Percentiles rank a stretch among this genome's conserved stretches.
Evolutionary conservation across 1,284 basidiomycete species (phyloP).

Genomic region (Testicularia cyperi): DNA sequence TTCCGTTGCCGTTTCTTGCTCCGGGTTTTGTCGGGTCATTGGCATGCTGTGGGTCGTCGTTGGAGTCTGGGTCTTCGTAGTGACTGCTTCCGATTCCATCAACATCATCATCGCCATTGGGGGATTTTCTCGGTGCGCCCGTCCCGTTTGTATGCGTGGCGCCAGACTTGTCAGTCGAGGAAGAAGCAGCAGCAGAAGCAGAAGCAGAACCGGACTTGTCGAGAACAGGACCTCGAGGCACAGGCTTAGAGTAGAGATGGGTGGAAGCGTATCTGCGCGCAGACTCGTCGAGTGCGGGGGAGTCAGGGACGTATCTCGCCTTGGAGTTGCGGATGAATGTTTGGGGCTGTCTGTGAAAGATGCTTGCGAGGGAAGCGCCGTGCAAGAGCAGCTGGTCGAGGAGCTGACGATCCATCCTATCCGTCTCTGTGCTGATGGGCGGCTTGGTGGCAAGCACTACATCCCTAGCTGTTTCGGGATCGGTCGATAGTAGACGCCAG

Average conservation of each 20-base stretch:
- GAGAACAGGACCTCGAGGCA: constrained; percentile 13
- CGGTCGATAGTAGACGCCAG: constrained; percentile 90
- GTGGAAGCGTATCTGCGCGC: constrained; percentile 41
- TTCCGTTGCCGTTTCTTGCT: neutral
- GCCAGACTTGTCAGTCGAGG: no score
- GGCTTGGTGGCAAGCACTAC: constrained; percentile 95
- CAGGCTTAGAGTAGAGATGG: constrained; percentile 49
- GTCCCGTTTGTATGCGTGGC: no score
- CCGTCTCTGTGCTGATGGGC: constrained; percentile 94
- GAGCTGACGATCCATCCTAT: constrained; percentile 72
- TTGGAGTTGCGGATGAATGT: constrained; percentile 51
- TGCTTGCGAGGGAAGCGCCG: constrained; percentile 46
- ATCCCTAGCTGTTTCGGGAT: constrained; percentile 80
- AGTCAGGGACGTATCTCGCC: constrained; percentile 47
- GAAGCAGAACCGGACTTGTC: neutral
- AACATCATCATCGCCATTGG: no score
- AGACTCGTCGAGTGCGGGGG: constrained; percentile 45
- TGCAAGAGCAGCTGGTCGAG: constrained; percentile 57
- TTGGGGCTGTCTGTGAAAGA: constrained; percentile 54
- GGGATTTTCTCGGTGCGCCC: no score
- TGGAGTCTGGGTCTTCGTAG: neutral
- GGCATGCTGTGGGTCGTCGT: neutral
- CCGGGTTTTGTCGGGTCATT: neutral
- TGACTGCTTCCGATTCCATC: no score
- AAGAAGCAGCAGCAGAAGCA: no score